Evolutionary conservation across 1,284 basidiomycete species (phyloP), one percentile per base, ranked within the genome.

Genomic region (Cutaneotrichosporon mucoides): DNA sequence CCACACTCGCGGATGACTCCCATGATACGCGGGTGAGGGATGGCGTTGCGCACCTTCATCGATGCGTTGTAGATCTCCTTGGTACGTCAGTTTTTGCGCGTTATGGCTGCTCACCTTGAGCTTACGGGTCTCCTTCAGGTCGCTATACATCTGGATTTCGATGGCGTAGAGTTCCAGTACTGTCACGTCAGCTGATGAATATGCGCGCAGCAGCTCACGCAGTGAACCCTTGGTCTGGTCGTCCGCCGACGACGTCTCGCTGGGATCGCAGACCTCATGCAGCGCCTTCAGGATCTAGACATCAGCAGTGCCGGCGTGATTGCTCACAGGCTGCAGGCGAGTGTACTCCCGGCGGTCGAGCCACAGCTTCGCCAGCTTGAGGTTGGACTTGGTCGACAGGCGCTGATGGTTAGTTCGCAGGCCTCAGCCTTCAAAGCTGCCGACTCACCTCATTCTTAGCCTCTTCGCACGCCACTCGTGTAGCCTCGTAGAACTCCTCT

Each of bases 91-190:
- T 35, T 12, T 2, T 11, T 12, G 36, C 7, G 5, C 6, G 16
- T n/a, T 24, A 42, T n/a, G 12, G 8, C 63, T 38, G 6, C 37
- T 56, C 57, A 88, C 92, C 82, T 98, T 96, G 55, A 98, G 83
- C 76, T 96, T 97, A 80, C 94, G 93, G 79, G 87, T 89, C 75
- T 99, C 95, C 70, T 89, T 86, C 66, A 88, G 89, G 78, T 97
- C 93, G 68, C 93, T 94, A 79, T 98, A 93, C 96, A 99, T 99
- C 74, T 98, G 95, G 58, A 99, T 99, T 77, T 99, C 95, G 50
- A 98, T 85, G 0, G 96, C 94, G 72, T 97, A 97, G 50, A 99
- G 91, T 79, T 99, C 96, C 15, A 99, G 84, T 13, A 99, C 77
- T 78, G 53, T n/a, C n/a, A 4, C 7, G 53, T 67, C 45, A 67